phyloP scores from a whole-genome alignment of 306 rosid genomes.

The Vigna reflexopilosa region DNA sequence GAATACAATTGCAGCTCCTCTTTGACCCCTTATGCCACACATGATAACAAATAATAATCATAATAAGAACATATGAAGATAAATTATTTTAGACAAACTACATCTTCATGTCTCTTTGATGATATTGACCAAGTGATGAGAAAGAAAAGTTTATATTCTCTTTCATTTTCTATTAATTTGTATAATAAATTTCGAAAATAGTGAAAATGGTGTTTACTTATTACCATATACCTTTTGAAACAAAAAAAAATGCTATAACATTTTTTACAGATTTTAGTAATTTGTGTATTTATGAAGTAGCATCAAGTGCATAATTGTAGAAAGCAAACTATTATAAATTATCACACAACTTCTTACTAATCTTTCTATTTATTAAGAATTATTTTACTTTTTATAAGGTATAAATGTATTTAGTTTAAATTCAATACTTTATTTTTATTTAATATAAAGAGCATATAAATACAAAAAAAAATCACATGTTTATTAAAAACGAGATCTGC shows the following conservation, averaged over 20 bases:
- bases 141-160: constrained; percentile 1
- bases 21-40: constrained; percentile 40
- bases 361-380: background rate
- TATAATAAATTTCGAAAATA: background rate
- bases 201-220: background rate
- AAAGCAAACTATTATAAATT: background rate
- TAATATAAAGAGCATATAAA: background rate
- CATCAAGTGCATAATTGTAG: constrained; percentile 35
- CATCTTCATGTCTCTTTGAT: constrained; percentile 44
- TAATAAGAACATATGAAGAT: constrained; percentile 23
- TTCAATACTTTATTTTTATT: background rate
- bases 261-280: background rate
- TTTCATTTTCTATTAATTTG: background rate
- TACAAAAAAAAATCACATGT: constrained; percentile 14
- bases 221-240: background rate
- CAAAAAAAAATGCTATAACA: background rate
- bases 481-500: background rate
- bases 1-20: constrained; percentile 32
- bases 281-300: background rate
- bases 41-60: constrained; percentile 42
- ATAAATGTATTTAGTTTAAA: background rate
- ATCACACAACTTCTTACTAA: background rate
- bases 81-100: constrained; percentile 49
- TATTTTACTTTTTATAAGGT: too few relatives aligned
- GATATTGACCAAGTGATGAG: constrained; percentile 47